Base-by-base conservation (phyloP, 2,329 filamentous ascomycete species). In the Lachnellula cervina region DNA sequence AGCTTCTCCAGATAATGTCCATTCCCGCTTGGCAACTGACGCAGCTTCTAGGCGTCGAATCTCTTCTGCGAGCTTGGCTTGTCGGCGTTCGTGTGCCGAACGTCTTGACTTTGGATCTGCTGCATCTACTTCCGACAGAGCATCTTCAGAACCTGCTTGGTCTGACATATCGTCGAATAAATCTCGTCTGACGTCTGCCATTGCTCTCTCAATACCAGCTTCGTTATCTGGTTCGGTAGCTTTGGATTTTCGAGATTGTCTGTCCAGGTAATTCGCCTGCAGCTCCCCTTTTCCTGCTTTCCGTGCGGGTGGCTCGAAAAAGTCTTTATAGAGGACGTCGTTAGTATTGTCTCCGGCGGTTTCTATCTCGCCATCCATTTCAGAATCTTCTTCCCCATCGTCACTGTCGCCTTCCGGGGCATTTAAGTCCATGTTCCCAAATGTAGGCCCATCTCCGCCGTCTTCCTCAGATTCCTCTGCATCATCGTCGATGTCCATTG, bases 31-130 rank as follows among this genome's bases (percentile, higher is more conserved):
- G 32, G 89, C 88, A 0, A 97, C 87, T 53, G 92, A 93, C 28
- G 87, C 90, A 4, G 89, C 85, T 77, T 99, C 94, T 17, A 99
- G 83, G 57, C 88, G 86, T 60, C 92, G 89, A 63, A 99, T 99
- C 71, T 97, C 90, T 68, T 95, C 88, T 5, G 85, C 84, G 46
- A 97, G 80, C 65, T 90, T 91, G 52, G 90, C 90, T 71, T 93
- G 90, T 58, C 88, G 82, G 52, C 90, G 86, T 74, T 97, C 90
- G 71, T 97, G 90, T 4, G 88, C 84, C 14, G 93, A 97, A 45
- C 83, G 81, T 49, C 88, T 80, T n/a, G 86, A 87, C 67, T 81
- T 86, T 14, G 85, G 83, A 62, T 92, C 84, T 43, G 82, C 82
- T 1, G 83, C 83, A 35, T 88, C 87, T 1, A 81, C 80, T 52